Base-by-base conservation (phyloP, 1,139 yeast species). In the Sugiyamaella grinbergsii region DNA sequence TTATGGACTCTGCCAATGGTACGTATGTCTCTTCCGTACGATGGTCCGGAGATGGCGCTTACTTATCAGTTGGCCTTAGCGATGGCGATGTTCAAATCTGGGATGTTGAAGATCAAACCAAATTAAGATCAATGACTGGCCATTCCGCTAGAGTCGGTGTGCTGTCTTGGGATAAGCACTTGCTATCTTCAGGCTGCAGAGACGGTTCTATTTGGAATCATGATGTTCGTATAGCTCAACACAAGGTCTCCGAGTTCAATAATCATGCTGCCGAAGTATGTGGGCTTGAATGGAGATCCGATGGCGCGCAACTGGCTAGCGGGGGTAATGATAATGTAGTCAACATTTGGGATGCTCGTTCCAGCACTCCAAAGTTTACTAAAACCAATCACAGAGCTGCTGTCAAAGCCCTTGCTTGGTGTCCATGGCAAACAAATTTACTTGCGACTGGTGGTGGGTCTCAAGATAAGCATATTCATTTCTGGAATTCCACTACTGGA, bases 381-480 rank as follows among this genome's bases (percentile, higher is more conserved):
- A 88, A 90, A 65, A 79, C 85, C 19, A 81, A 81, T 54, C 98
- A 93, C 69, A 83, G 80, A 38, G 97, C 98, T 0, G 98, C 98
- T 0, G 96, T 93, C 13, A 94, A 94, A 69, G 98, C 98, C 1
- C 71, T 94, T 50, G 83, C 94, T 13, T 94, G 97, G 96, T 88
- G 96, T 65, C 98, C 98, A 0, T 85, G 85, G 69, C 94, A 89
- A 60, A 72, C 75, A 29, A 85, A 87, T 57, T 70, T 93, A 49
- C 74, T 94, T 49, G 97, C 98, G 7, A 86, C 97, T 2, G 99
- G 98, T 7, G 98, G 98, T 47, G 98, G 98, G 18, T 84, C 95
- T 10, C 81, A 88, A 28, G 98, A 94, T 70, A 85, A 83, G 65
- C 80, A 85, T 49, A 88, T 94, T 54, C 91, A 93, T 69, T 90